Conservation (phyloP, 2,329 filamentous ascomycete genomes). For the Clonostachys rosea region DNA sequence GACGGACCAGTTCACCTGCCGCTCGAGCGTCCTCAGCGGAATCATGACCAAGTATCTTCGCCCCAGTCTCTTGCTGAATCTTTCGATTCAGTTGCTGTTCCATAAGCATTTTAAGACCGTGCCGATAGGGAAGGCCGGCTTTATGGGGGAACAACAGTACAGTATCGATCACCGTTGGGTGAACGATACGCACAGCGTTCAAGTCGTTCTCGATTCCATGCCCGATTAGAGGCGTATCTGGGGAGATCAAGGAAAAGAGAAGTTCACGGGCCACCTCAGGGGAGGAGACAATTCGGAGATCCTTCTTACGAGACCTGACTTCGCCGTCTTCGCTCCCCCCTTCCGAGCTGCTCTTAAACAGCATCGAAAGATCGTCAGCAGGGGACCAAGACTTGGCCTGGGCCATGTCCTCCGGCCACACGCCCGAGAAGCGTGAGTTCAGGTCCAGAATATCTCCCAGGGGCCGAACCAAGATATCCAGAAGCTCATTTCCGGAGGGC, state of each 20-base stretch:
- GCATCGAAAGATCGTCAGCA: constrained; percentile 13
- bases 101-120: constrained; percentile 73
- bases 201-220: constrained; percentile 96
- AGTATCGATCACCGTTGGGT: constrained; percentile 82
- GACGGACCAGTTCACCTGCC: constrained; percentile 78
- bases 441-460: constrained; percentile 82
- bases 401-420: constrained; percentile 72
- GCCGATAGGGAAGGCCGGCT: constrained; percentile 69
- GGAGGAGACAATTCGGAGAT: constrained; percentile 69
- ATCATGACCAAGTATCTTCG: constrained; percentile 67
- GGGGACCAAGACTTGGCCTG: constrained; percentile 55
- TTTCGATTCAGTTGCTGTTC: constrained; percentile 64
- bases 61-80: constrained; percentile 67
- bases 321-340: constrained; percentile 18
- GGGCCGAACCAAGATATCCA: constrained; percentile 84
- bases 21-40: constrained; percentile 87
- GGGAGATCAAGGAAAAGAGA: constrained; percentile 70
- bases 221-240: constrained; percentile 79
- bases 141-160: constrained; percentile 78
- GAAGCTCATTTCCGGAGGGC: constrained; percentile 68
- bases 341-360: constrained; percentile 8
- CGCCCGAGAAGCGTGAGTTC: constrained; percentile 88
- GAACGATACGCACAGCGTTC: constrained; percentile 78
- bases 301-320: constrained; percentile 20
- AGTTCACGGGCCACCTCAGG: constrained; percentile 71